phyloP scores from a whole-genome alignment of 2,329 filamentous ascomycete genomes.

The Venturia pyrina region DNA sequence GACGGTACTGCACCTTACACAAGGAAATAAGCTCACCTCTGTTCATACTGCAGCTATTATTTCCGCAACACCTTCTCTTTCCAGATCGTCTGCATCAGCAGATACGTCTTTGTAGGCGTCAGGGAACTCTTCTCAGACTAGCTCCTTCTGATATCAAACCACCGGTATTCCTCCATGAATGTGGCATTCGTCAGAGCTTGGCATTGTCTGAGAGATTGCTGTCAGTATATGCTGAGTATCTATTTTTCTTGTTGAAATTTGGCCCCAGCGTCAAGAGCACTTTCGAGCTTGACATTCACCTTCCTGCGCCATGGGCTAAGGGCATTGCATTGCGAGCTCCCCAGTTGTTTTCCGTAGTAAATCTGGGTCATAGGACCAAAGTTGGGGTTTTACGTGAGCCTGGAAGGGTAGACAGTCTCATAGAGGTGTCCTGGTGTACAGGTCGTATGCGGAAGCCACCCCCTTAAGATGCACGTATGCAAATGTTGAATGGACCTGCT shows the following conservation, averaged over 20 bases:
- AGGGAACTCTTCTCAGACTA: conserved; percentile 30
- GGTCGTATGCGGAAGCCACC: background rate
- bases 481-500: background rate
- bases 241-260: background rate
- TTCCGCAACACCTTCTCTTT: conserved; percentile 22
- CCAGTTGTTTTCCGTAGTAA: background rate
- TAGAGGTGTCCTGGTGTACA: background rate
- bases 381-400: background rate
- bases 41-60: conserved; percentile 25
- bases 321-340: background rate
- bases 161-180: conserved; percentile 25
- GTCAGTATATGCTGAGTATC: background rate
- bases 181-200: conserved; percentile 6
- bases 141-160: conserved; percentile 27
- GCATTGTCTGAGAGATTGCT: background rate
- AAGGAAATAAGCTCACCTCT: background rate
- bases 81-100: conserved; percentile 27
- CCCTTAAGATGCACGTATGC: background rate
- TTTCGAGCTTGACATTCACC: background rate
- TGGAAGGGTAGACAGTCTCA: background rate
- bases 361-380: background rate
- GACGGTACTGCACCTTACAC: background rate
- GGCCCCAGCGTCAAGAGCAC: conserved; percentile 12
- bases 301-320: background rate
- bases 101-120: conserved; percentile 30